A percentile compares a stretch with the other conserved stretches of the same genome.
These are phyloP conservation scores for Naganishia sp. DNA, from an alignment of 1,284 basidiomycete genomes.

Conservation along the genomic window DNA sequence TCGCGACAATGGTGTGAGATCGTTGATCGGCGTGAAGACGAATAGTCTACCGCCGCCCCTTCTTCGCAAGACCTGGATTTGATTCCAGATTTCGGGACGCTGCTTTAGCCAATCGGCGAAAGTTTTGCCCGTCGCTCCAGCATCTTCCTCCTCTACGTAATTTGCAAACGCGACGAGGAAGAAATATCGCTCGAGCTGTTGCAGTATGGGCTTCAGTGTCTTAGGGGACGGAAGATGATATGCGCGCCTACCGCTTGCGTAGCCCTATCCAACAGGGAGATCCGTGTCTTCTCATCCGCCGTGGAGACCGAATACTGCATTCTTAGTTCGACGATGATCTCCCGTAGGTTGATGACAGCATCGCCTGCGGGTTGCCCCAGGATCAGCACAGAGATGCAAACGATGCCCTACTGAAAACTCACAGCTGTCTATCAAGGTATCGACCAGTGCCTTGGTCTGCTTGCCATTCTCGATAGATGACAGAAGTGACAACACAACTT, in stretches of 20 bases:
- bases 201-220: conserved; percentile 10
- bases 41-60: conserved; percentile 76
- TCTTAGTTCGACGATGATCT: conserved; percentile 80
- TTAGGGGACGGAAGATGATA: neutral
- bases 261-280: conserved; percentile 53
- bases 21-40: conserved; percentile 83
- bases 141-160: conserved; percentile 73
- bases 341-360: conserved; percentile 84
- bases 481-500: conserved; percentile 81
- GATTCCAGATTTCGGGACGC: conserved; percentile 91
- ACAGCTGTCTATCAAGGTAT: conserved; percentile 86
- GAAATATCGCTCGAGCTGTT: conserved; percentile 66
- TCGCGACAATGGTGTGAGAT: conserved; percentile 75
- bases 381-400: conserved; percentile 25
- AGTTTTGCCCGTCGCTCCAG: conserved; percentile 65
- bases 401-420: conserved; percentile 44
- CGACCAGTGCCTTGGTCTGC: conserved; percentile 79
- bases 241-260: conserved; percentile 49
- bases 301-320: conserved; percentile 80
- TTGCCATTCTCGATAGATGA: conserved; percentile 83
- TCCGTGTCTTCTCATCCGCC: conserved; percentile 63
- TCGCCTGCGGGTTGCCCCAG: conserved; percentile 59
- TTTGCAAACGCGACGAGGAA: conserved; percentile 93
- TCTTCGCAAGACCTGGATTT: conserved; percentile 77
- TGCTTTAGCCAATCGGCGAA: conserved; percentile 87